Percentiles rank a stretch among this genome's conserved stretches.
phyloP scores from a whole-genome alignment of 2,329 filamentous ascomycete genomes.

The Coniochaeta hoffmannii region DNA sequence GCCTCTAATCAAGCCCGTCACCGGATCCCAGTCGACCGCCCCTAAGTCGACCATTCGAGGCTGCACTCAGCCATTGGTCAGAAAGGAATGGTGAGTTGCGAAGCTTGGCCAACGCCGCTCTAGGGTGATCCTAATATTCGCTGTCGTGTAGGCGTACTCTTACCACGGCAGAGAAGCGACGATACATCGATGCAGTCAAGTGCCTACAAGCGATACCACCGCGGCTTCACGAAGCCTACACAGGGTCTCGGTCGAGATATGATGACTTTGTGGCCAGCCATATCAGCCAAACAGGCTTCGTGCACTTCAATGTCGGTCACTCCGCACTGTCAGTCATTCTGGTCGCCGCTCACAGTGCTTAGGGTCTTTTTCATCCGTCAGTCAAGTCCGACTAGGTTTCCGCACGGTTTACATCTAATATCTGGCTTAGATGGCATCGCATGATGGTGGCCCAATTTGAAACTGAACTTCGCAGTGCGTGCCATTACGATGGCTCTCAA shows the following conservation, averaged over 20 bases:
- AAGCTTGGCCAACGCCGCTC: too few relatives aligned
- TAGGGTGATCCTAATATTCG: background rate
- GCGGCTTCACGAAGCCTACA: slow-evolving; percentile 3
- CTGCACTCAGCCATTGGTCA: background rate
- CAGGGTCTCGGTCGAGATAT: slow-evolving; percentile 10
- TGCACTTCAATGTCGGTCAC: background rate
- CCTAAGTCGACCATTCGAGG: background rate
- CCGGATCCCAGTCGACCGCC: background rate
- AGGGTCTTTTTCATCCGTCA: slow-evolving; percentile 1
- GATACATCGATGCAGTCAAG: slow-evolving; percentile 13
- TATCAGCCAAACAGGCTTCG: slow-evolving; percentile 9
- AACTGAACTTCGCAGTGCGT: background rate
- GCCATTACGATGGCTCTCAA: slow-evolving; percentile 2
- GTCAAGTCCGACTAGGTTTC: background rate
- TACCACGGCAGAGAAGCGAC: background rate
- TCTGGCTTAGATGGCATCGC: background rate
- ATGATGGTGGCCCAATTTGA: slow-evolving; percentile 2
- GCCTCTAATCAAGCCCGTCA: background rate
- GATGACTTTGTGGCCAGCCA: slow-evolving; percentile 16
- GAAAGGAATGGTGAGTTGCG: background rate
- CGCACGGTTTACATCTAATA: background rate
- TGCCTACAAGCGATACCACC: slow-evolving; percentile 10
- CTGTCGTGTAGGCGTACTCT: background rate
- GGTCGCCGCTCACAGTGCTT: background rate
- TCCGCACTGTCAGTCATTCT: background rate